Evolutionary conservation across 768 basidiomycete species (phyloP).

Genomic region (Lentinula lateritia): DNA sequence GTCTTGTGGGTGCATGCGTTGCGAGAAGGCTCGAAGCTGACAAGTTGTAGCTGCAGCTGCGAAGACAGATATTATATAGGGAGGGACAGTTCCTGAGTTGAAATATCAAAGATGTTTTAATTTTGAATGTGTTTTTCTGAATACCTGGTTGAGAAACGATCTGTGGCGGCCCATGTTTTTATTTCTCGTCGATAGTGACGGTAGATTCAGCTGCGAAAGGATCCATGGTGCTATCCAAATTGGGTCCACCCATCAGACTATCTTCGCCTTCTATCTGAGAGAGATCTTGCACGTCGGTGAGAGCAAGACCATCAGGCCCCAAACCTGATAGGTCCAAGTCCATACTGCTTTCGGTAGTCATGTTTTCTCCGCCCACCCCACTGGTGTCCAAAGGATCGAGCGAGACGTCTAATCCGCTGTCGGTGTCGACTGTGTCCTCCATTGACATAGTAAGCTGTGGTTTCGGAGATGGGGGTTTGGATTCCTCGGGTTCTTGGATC

Average conservation of each 20-base stretch:
- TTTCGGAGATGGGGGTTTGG: constrained; percentile 63
- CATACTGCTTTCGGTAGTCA: constrained; percentile 27
- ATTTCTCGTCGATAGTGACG: background rate
- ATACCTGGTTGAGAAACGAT: background rate
- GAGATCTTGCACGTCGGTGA: constrained; percentile 48
- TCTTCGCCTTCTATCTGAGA: constrained; percentile 43
- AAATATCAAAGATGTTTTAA: constrained; percentile 8
- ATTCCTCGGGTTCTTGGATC: constrained; percentile 31
- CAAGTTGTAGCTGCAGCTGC: background rate
- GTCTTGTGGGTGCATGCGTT: constrained; percentile 3
- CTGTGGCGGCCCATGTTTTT: background rate
- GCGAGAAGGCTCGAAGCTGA: background rate
- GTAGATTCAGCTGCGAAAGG: constrained; percentile 41
- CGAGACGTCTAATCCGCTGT: constrained; percentile 45
- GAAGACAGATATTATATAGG: too few species aligned
- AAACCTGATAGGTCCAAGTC: constrained; percentile 60
- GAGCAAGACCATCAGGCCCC: constrained; percentile 58
- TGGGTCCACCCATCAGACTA: constrained; percentile 49
- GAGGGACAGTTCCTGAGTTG: background rate
- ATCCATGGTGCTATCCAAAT: constrained; percentile 57
- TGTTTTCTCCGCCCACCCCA: constrained; percentile 36
- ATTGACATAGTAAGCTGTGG: constrained; percentile 57
- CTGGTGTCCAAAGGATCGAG: constrained; percentile 48
- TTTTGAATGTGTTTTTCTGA: background rate
- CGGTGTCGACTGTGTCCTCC: constrained; percentile 24